Evolutionary conservation across 768 basidiomycete species (phyloP), one percentile per base, ranked within the genome.

Genomic region (Fomitopsis pulvina): DNA sequence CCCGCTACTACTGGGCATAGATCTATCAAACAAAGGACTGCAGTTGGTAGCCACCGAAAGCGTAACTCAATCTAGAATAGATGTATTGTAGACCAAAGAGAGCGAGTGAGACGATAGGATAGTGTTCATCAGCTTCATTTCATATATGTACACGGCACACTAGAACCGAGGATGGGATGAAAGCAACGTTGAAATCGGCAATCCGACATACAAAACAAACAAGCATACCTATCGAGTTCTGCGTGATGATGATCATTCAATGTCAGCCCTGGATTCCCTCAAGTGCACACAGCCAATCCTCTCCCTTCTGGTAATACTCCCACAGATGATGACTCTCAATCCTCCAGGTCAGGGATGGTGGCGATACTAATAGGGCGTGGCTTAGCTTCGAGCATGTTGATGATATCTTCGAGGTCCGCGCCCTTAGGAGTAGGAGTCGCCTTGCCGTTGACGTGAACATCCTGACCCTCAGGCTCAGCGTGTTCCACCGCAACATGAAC

Each of bases 381-480:
- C 28, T 39, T 40, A 1, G 71, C 60, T 66, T 88, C 81, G 11
- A 87, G 77, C 56, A 86, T 71, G 57, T 74, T 79, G 52, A 88
- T 79, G 46, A 87, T 79, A 48, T 79, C 78, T 63, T 80, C 85
- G 26, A 83, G 69, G 26, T 83, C 78, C 47, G 69, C 63, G 62
- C 72, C 12, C 16, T 25, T 30, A 2, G 12, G 37, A 32, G 30
- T 37, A 9, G 45, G 45, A 29, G 45, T 46, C 28, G 48, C 55
- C 20, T 43, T 55, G 18, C 54, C 63, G 11, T 58, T 53, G 21
- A 57, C 57, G 42, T 60, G 59, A 45, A 55, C 42, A 22, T 53
- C 56, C 24, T 45, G 40, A 9, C 57, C 55, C 7, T 51, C 32
- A 11, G 52, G 51, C 11, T 45, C 20, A 16, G 34, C 47, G 25